These are phyloP conservation scores for Colletotrichum orbiculare DNA, from an alignment of 2,329 filamentous ascomycete genomes.

Conservation along the genomic window DNA sequence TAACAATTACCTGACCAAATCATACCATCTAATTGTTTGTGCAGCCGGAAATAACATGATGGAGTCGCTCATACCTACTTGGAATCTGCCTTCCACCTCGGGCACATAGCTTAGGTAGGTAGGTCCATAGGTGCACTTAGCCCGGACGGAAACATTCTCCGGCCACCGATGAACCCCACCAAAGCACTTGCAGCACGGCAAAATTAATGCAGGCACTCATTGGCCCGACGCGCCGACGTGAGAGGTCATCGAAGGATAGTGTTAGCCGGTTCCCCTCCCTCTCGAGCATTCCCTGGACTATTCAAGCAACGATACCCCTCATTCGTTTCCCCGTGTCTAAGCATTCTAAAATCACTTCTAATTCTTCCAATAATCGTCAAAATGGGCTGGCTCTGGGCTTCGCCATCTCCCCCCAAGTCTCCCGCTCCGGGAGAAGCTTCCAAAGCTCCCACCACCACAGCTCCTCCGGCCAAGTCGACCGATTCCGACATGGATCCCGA, in stretches of 20 bases:
- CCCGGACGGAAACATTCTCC: constrained; percentile 27
- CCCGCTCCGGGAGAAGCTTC: constrained; percentile 40
- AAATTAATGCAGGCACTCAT: constrained; percentile 35
- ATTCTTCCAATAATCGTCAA: constrained; percentile 34
- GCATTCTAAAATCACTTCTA: too few relatives aligned
- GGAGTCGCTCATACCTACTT: too few relatives aligned
- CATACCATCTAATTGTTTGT: too few relatives aligned
- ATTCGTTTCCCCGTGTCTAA: too few relatives aligned
- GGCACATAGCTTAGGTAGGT: too few relatives aligned
- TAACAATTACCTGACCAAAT: too few relatives aligned
- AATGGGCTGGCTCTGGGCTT: constrained; percentile 74
- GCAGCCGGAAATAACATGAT: too few relatives aligned
- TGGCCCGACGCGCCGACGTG: constrained; percentile 29
- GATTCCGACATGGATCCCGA: constrained; percentile 56
- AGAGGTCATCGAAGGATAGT: constrained; percentile 29
- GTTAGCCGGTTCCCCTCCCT: constrained; percentile 33
- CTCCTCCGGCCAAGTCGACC: constrained; percentile 33
- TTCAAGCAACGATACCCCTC: not conserved
- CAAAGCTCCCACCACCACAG: constrained; percentile 38
- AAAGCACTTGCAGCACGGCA: constrained; percentile 17
- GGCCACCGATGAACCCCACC: constrained; percentile 23
- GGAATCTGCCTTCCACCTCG: too few relatives aligned
- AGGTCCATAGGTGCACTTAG: too few relatives aligned
- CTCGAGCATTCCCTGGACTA: constrained; percentile 2
- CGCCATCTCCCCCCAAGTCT: constrained; percentile 47